phyloP scores from a whole-genome alignment of 495 filamentous ascomycete species.

The Aspergillus homomorphus region DNA sequence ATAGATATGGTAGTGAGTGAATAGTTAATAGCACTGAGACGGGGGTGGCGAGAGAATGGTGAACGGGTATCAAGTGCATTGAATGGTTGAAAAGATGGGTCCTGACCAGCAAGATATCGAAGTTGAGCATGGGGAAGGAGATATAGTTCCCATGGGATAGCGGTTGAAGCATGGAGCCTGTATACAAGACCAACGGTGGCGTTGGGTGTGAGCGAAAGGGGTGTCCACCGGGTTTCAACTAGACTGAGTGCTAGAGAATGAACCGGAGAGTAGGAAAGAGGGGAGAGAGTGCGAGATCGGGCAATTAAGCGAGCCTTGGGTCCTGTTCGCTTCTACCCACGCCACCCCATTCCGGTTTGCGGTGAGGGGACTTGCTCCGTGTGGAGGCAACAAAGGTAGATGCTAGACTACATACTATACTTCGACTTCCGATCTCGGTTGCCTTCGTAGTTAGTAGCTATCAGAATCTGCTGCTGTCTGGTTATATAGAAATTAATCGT shows the following conservation, averaged over 20 bases:
- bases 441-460: no score
- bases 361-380: constrained; percentile 17
- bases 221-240: constrained; percentile 17
- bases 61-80: no score
- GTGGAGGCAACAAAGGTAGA: no score
- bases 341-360: constrained; percentile 28
- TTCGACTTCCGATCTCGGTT: constrained; percentile 8
- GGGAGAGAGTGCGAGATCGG: constrained; percentile 17
- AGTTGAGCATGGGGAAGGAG: neutral
- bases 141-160: neutral
- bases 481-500: no score
- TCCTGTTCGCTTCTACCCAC: constrained; percentile 32
- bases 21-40: no score
- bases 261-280: constrained; percentile 20
- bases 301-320: constrained; percentile 21
- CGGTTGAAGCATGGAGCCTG: neutral
- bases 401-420: constrained; percentile 13
- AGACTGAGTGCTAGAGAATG: constrained; percentile 40
- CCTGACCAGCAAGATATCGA: no score
- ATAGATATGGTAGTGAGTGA: no score
- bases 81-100: no score
- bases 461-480: no score
- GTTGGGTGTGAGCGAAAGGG: constrained; percentile 38
- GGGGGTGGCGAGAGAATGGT: no score
- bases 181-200: constrained; percentile 14